These are phyloP conservation scores for Mycena belliarum DNA, from an alignment of 768 basidiomycete species.

Conservation along the genomic window DNA sequence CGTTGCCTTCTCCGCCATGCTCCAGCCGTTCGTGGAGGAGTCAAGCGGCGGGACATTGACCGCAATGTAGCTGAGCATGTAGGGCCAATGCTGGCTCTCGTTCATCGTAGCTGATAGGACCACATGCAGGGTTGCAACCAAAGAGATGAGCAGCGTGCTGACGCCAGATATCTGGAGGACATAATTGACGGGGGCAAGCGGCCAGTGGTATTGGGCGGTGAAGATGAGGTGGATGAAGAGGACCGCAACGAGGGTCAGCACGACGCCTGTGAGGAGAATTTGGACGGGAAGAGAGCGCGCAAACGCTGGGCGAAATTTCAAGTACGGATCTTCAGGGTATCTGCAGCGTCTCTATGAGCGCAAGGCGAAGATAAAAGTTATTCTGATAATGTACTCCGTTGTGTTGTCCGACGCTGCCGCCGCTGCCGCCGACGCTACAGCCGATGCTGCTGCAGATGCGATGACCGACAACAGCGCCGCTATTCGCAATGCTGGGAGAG, in stretches of 20 bases:
- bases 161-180: conserved; percentile 86
- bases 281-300: conserved; percentile 90
- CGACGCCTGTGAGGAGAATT: conserved; percentile 81
- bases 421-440: too few relatives aligned
- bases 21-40: conserved; percentile 52
- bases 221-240: conserved; percentile 92
- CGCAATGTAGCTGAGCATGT: conserved; percentile 92
- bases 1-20: conserved; percentile 58
- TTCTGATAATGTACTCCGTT: neutral
- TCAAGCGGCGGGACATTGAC: conserved; percentile 69
- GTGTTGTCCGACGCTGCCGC: conserved; percentile 2
- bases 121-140: conserved; percentile 76
- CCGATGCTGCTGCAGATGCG: conserved; percentile 1
- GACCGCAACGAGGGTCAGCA: conserved; percentile 80
- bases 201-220: conserved; percentile 95
- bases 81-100: conserved; percentile 84
- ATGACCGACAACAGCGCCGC: conserved; percentile 9
- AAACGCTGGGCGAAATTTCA: conserved; percentile 76
- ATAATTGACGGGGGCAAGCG: conserved; percentile 91
- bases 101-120: conserved; percentile 59
- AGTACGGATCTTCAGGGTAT: conserved; percentile 65
- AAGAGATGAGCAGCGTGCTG: conserved; percentile 72
- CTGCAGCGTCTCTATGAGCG: conserved; percentile 18
- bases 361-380: neutral
- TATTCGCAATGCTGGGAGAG: neutral